These are phyloP conservation scores for Paracamarosporium sp. DNA, from an alignment of 2,329 filamentous ascomycete species.

Conservation along the genomic window DNA sequence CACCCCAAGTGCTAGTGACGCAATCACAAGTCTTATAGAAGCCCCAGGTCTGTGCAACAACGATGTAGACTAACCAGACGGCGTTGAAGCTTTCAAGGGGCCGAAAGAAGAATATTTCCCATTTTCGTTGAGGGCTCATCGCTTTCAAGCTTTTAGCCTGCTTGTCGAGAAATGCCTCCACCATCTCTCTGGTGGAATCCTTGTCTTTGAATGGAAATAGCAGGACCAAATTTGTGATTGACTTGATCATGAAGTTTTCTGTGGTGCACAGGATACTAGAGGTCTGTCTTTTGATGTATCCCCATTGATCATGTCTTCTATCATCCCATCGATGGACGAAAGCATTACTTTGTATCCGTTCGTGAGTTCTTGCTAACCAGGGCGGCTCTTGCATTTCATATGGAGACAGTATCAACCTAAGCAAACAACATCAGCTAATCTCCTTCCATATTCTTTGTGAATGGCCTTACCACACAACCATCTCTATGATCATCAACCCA, in stretches of 20 bases:
- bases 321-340: conserved; percentile 16
- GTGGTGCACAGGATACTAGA: conserved; percentile 11
- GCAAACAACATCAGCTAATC: too few species aligned
- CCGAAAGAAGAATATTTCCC: conserved; percentile 35
- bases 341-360: conserved; percentile 22
- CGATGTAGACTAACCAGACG: conserved; percentile 45
- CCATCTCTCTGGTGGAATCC: not conserved
- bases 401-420: conserved; percentile 17
- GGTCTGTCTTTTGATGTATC: conserved; percentile 11
- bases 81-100: conserved; percentile 47
- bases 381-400: conserved; percentile 21
- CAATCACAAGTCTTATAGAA: conserved; percentile 52
- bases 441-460: not conserved
- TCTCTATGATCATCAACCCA: conserved; percentile 47
- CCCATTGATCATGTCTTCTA: conserved; percentile 14
- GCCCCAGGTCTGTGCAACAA: conserved; percentile 52
- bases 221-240: conserved; percentile 9
- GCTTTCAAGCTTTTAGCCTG: conserved; percentile 6
- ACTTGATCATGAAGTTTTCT: conserved; percentile 11
- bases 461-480: conserved; percentile 46
- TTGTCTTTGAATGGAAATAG: conserved; percentile 14
- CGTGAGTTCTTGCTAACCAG: conserved; percentile 14
- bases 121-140: conserved; percentile 24
- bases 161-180: conserved; percentile 11
- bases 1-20: conserved; percentile 46